Evolutionary conservation across 2,329 filamentous ascomycete genomes (phyloP).

Genomic region (Alternaria incomplexa): DNA sequence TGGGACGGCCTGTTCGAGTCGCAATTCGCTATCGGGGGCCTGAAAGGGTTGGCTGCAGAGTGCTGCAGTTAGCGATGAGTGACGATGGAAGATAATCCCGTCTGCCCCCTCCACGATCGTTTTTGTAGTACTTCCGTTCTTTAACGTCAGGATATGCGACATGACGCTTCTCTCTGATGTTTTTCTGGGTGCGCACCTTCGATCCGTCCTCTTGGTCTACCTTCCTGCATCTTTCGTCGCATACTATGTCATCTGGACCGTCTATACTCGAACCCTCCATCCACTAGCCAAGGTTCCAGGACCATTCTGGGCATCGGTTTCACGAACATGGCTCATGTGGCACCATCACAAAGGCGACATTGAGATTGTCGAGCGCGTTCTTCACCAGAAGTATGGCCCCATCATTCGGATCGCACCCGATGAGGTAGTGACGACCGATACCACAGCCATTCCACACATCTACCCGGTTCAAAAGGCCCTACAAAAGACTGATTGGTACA

Average conservation of each 20-base stretch:
- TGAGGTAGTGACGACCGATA: slow-evolving; percentile 38
- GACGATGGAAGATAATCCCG: neutral
- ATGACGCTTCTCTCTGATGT: slow-evolving; percentile 7
- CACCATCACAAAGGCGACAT: slow-evolving; percentile 27
- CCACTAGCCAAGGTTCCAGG: slow-evolving; percentile 29
- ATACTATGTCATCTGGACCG: slow-evolving; percentile 18
- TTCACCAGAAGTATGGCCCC: slow-evolving; percentile 42
- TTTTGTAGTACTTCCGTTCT: neutral
- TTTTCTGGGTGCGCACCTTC: neutral
- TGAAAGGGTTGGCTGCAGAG: neutral
- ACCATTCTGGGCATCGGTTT: slow-evolving; percentile 30
- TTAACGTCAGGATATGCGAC: neutral
- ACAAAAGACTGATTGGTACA: slow-evolving; percentile 33
- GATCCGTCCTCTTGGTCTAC: slow-evolving; percentile 1
- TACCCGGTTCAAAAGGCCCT: slow-evolving; percentile 26
- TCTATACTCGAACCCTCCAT: slow-evolving; percentile 25
- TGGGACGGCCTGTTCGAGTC: neutral
- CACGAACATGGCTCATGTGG: slow-evolving; percentile 34
- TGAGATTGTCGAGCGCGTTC: slow-evolving; percentile 14
- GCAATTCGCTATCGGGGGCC: neutral
- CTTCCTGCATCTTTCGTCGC: neutral
- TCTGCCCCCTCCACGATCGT: neutral
- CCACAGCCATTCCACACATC: slow-evolving; percentile 21
- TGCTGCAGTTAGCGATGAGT: neutral
- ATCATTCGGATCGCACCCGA: slow-evolving; percentile 57